Base-by-base conservation (phyloP, 2,329 filamentous ascomycete genomes). In the Sarocladium oryzae region DNA sequence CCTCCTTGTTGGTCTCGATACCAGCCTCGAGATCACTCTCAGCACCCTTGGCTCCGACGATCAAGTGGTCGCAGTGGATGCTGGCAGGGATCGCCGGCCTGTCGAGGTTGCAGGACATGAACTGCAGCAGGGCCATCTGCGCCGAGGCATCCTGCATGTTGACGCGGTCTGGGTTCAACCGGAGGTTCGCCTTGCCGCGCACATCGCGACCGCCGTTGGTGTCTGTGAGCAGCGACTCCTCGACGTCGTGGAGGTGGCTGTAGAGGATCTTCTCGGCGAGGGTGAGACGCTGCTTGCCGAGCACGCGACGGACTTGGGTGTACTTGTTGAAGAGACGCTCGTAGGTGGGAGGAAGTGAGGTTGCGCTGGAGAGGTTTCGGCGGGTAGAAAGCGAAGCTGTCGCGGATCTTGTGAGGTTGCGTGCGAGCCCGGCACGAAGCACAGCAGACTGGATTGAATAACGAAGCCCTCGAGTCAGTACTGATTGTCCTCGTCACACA, bases 81-180 rank as follows among this genome's bases (percentile, higher is more conserved):
- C 91, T 96, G 46, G 93, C 92, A 10, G 93, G 93, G 48, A 99
- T 92, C 9, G 91, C 91, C 2, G 93, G 96, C 54, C 83, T 83
- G 24, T 86, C 87, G 51, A 99, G 78, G 51, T 89, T 88, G 69
- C 93, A 99, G 24, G 88, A 89, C 92, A 99, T 99, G 78, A 99
- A 99, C 71, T 99, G 93, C 60, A 99, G 75, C 57, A 99, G 75
- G 2, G 93, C 93, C 93, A 99, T 99, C 74, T 99, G 93, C 5
- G 93, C 93, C 26, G 89, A 96, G 13, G 93, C 93, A 75, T 99
- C 93, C 72, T 99, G 93, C 93, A 99, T 99, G 57, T 95, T 95
- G 60, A 97, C 93, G 50, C 93, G 83, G 69, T 99, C 93, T 20
- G 93, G 93, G 71, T 96, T 96, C 69, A 99, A 86, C 75, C 95